Evolutionary conservation across 495 filamentous ascomycete genomes (phyloP).

Genomic region (Pseudevernia furfuracea): DNA sequence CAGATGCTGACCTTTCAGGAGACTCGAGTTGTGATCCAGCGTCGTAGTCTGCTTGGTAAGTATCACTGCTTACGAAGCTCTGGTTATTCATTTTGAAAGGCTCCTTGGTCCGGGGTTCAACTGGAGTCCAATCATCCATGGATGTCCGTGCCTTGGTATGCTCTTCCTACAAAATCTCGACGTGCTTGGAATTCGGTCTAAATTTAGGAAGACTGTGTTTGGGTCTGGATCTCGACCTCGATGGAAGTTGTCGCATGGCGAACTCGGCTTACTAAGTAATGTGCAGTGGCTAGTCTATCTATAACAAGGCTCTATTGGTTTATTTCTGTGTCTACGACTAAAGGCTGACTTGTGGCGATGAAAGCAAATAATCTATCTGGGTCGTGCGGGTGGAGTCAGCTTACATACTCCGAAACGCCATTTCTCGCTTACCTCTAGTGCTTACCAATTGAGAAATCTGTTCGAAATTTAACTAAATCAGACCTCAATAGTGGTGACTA

Average conservation of each 20-base stretch:
- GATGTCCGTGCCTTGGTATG: background rate
- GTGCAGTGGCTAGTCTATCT: background rate
- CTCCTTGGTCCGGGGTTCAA: slow-evolving; percentile 5
- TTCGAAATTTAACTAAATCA: no score
- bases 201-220: background rate
- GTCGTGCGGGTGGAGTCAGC: background rate
- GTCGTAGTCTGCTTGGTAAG: slow-evolving; percentile 5
- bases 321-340: background rate
- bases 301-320: background rate
- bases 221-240: background rate
- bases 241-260: background rate
- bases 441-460: no score
- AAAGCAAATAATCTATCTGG: background rate
- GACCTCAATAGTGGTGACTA: background rate
- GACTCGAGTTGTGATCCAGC: slow-evolving; percentile 4
- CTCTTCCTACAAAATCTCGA: background rate
- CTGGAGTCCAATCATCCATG: slow-evolving; percentile 2
- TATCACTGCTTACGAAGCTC: slow-evolving; percentile 4
- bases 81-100: slow-evolving; percentile 11
- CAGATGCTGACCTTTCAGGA: background rate
- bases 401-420: background rate
- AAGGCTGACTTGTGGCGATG: background rate
- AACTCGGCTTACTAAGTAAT: background rate
- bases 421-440: slow-evolving; percentile 1
- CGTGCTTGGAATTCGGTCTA: background rate